Evolutionary conservation across 2,329 filamentous ascomycete species (phyloP), one percentile per base, ranked within the genome.

Genomic region (Neodidymelliopsis sp.): DNA sequence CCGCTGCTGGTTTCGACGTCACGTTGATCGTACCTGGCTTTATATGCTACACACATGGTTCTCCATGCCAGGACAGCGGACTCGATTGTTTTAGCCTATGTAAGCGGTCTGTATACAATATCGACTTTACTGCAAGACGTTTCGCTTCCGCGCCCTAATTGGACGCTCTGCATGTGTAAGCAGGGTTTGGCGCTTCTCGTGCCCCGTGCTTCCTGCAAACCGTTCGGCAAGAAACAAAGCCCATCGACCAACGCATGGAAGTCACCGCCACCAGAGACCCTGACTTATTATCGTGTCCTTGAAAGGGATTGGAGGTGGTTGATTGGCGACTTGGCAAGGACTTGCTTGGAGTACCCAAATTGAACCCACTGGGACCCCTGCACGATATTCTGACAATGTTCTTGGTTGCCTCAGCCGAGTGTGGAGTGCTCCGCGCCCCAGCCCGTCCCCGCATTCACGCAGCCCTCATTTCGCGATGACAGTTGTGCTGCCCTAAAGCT

Each of bases 401-500:
- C 45, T 61, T 63, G 52, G 63, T 62, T 60, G 59, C 62, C 57
- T 59, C 61, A 54, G 57, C 55, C 58, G 49, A 52, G 53, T 68
- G 65, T 69, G 67, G 66, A 68, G 66, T 63, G 50, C 57, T 44
- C 46, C 48, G 44, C 44, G 56, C 60, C 59, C 65, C 58, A 61
- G 62, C 52, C 57, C 63, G 58, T 60, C 69, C 67, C 68, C 67
- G 68, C 68, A 70, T 60, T 62, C 53, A 16, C 44, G 56, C 65
- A 58, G 48, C 61, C 52, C 50, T 66, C 68, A 64, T 68, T 57
- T 68, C 60, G 60, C 56, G 52, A 53, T 59, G 55, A 47, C 42
- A 57, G 53, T 63, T 58, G 53, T 53, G 42, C 36, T 53, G 29
- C 54, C 38, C 34, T 52, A 54, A 44, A 53, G 59, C 56, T 59